Evolutionary conservation across 768 basidiomycete genomes (phyloP), one percentile per base, ranked within the genome.

Genomic region (Leucogyrophana mollusca): DNA sequence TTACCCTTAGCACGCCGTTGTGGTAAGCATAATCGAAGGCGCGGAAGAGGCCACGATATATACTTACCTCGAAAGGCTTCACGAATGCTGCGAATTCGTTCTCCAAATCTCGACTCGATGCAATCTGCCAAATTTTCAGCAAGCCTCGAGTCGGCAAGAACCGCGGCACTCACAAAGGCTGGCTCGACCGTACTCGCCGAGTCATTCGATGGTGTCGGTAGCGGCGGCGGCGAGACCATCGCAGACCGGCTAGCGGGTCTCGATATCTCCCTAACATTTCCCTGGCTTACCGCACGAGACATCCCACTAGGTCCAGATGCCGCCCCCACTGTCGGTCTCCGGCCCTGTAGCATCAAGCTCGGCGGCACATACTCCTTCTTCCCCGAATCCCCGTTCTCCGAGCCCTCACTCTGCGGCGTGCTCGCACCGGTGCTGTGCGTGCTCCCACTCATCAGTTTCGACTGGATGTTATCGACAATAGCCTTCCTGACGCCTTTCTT

Each of bases 401-500:
- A 81, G 9, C 77, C 80, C 53, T 82, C 81, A 59, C 77, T 81
- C 33, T 70, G 69, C 2, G 73, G 69, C 25, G 66, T 72, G 47
- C 75, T 72, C 3, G 70, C 70, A 37, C 65, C 59, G 7, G 73
- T 58, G 43, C 68, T 67, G 14, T 69, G 70, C 33, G 67, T 73
- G 36, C 59, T 55, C 22, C 59, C 59, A 25, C 61, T 56, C 41
- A 91, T 71, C 17, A 92, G 72, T 61, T 82, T 85, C 44, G 73
- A 67, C 6, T 94, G 74, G 13, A 98, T 82, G 43, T 75, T 75
- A 50, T 97, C 94, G 11, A 86, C 82, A 37, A 94, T 94, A 4
- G 83, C 79, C 68, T 94, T 95, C 25, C 92, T 79, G 34, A 96
- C 89, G 34, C 79, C 79, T 64, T 90, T 90, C 71, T 87, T 91